Conservation (phyloP, 2,329 filamentous ascomycete genomes). For the Colletotrichum sublineola region DNA sequence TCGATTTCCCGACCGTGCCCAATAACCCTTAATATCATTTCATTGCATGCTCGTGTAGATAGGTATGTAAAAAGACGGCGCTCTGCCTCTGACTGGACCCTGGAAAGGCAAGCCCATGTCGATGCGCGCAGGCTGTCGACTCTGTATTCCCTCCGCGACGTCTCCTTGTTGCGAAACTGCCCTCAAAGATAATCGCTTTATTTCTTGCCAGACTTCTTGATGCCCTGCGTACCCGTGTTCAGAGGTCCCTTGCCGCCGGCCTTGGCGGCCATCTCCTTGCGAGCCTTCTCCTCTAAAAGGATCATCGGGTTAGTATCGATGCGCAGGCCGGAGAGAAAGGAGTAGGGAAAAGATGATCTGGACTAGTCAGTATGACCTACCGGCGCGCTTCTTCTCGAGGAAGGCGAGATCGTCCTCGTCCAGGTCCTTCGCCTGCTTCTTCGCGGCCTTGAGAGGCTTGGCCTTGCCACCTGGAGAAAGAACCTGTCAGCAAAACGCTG, state of each 20-base stretch:
- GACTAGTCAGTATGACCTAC: constrained; percentile 63
- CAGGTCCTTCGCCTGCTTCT: constrained; percentile 85
- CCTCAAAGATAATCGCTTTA: constrained; percentile 56
- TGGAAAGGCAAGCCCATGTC: not conserved
- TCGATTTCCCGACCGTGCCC: not conserved
- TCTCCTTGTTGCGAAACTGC: not conserved
- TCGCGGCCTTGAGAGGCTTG: constrained; percentile 88
- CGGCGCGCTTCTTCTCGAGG: constrained; percentile 86
- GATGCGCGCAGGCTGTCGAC: constrained; percentile 7
- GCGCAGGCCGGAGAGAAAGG: not conserved
- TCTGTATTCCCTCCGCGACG: not conserved
- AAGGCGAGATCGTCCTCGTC: constrained; percentile 90
- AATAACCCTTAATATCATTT: constrained; percentile 32
- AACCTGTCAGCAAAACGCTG: constrained; percentile 11
- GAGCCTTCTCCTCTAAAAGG: constrained; percentile 80
- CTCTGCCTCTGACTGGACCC: constrained; percentile 10
- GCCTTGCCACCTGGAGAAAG: constrained; percentile 77
- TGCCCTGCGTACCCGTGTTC: constrained; percentile 86
- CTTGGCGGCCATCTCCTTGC: constrained; percentile 86
- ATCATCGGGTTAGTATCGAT: constrained; percentile 14
- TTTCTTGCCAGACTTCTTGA: constrained; percentile 99
- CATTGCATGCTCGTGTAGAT: constrained; percentile 40
- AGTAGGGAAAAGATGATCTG: not conserved
- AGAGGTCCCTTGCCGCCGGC: constrained; percentile 90
- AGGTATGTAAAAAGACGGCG: constrained; percentile 38